These are phyloP conservation scores for Trichoderma brevicompactum DNA, from an alignment of 2,329 filamentous ascomycete genomes.

Conservation along the genomic window DNA sequence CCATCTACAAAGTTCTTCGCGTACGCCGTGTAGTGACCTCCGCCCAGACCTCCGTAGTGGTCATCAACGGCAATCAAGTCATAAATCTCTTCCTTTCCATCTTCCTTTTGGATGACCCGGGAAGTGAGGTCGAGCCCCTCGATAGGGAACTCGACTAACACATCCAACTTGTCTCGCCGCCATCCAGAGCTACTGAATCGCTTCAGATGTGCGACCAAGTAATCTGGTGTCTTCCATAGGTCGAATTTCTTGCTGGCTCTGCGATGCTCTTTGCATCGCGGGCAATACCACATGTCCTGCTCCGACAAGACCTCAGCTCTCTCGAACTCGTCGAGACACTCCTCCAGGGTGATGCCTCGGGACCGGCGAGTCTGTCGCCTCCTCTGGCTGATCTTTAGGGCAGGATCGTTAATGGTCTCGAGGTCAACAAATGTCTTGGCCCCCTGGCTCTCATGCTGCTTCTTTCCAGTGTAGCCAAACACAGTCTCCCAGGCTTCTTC, in stretches of 20 bases:
- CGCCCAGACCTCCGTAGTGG: slow-evolving; percentile 90
- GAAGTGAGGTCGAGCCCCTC: slow-evolving; percentile 81
- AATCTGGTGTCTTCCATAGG: slow-evolving; percentile 95
- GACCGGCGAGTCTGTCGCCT: slow-evolving; percentile 60
- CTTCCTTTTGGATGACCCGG: slow-evolving; percentile 78
- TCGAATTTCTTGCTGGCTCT: slow-evolving; percentile 96
- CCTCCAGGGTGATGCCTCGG: slow-evolving; percentile 78
- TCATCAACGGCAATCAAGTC: slow-evolving; percentile 96
- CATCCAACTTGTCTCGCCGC: slow-evolving; percentile 88
- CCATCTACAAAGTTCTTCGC: slow-evolving; percentile 89
- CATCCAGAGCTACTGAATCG: slow-evolving; percentile 85
- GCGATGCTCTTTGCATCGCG: slow-evolving; percentile 89
- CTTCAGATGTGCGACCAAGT: slow-evolving; percentile 93
- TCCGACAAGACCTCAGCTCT: slow-evolving; percentile 92
- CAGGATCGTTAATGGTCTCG: slow-evolving; percentile 62
- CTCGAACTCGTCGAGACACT: slow-evolving; percentile 93
- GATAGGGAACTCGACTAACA: slow-evolving; percentile 87
- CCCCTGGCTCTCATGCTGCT: slow-evolving; percentile 58
- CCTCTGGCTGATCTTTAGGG: slow-evolving; percentile 66
- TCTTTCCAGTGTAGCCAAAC: slow-evolving; percentile 58
- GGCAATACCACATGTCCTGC: slow-evolving; percentile 97
- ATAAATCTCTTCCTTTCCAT: slow-evolving; percentile 82
- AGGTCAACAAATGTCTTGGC: slow-evolving; percentile 59
- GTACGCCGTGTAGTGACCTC: slow-evolving; percentile 94
- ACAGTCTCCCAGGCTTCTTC: slow-evolving; percentile 70